Conservation (phyloP, 2,329 filamentous ascomycete species). For the Metarhizium brunneum region DNA sequence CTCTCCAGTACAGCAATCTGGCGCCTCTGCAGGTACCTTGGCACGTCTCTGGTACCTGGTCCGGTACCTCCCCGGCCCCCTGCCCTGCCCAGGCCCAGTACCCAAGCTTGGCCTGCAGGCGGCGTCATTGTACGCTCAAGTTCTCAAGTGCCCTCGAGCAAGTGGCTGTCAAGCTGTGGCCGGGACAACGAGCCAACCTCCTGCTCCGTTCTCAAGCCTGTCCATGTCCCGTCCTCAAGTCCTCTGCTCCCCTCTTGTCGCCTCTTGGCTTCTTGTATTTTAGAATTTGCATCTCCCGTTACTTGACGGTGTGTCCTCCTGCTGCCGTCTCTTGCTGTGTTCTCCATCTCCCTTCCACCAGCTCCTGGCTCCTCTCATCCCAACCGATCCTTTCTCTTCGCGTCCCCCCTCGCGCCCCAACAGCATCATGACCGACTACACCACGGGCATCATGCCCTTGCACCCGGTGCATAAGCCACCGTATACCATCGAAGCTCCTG, state of each 20-base stretch:
- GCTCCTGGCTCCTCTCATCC: neutral
- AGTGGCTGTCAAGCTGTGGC: neutral
- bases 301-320: neutral
- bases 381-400: neutral
- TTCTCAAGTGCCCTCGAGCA: too few species aligned
- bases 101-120: neutral
- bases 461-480: slow-evolving; percentile 59
- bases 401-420: neutral
- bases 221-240: neutral
- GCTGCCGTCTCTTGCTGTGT: neutral
- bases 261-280: neutral
- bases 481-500: slow-evolving; percentile 65
- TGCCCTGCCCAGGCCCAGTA: neutral
- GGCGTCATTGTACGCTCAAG: neutral
- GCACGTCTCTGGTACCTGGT: neutral
- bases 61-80: neutral
- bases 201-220: neutral
- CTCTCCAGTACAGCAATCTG: neutral
- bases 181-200: slow-evolving; percentile 1
- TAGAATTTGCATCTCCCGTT: neutral
- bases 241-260: neutral
- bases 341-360: neutral
- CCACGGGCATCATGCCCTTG: slow-evolving; percentile 38
- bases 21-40: neutral
- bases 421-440: slow-evolving; percentile 21